These are phyloP conservation scores for Ensete ventricosum DNA, from an alignment of 176 grass and related monocot species.

Conservation along the genomic window DNA sequence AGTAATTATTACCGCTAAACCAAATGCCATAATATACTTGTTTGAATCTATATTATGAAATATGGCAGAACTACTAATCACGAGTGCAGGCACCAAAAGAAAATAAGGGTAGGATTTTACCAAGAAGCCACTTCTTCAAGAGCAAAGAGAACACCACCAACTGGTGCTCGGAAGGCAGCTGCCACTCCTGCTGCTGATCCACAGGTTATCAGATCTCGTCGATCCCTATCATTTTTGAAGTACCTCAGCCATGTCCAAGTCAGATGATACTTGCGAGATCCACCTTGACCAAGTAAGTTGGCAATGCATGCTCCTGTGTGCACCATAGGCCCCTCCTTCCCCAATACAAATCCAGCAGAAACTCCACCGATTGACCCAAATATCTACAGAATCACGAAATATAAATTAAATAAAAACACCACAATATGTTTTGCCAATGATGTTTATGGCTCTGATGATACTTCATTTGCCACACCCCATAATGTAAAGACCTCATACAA, in stretches of 20 bases:
- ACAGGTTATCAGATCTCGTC: slow-evolving; percentile 91
- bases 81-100: background rate
- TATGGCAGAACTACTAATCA: background rate
- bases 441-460: background rate
- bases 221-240: slow-evolving; percentile 85
- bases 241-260: slow-evolving; percentile 85
- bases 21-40: too few relatives aligned
- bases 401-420: too few relatives aligned
- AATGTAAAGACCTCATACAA: too few relatives aligned
- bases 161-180: slow-evolving; percentile 82
- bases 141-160: slow-evolving; percentile 94
- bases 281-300: slow-evolving; percentile 87
- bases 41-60: too few relatives aligned
- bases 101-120: slow-evolving; percentile 24
- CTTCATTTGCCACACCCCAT: background rate
- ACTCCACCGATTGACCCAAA: slow-evolving; percentile 85
- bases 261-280: slow-evolving; percentile 86
- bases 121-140: slow-evolving; percentile 97
- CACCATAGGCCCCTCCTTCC: slow-evolving; percentile 97
- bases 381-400: slow-evolving; percentile 31
- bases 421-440: too few relatives aligned
- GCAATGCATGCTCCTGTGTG: slow-evolving; percentile 95
- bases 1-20: background rate
- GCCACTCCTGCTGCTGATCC: slow-evolving; percentile 84
- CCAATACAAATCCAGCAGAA: slow-evolving; percentile 92